Conservation (phyloP, 78 protist species). For the Tieghemostelium lacteum region DNA sequence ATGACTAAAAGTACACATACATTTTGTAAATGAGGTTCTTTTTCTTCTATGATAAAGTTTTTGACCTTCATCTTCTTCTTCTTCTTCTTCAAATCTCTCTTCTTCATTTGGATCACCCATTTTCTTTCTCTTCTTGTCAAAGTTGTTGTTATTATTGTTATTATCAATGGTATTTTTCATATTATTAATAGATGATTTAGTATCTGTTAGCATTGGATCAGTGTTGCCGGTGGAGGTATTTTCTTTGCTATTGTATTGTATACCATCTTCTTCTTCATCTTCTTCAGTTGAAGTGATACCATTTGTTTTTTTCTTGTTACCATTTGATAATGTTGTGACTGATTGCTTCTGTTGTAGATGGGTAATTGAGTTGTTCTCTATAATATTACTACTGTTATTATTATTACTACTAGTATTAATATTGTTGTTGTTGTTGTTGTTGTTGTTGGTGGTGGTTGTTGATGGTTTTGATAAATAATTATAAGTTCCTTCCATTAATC, state of each 20-base stretch:
- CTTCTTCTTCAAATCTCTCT: too few species aligned
- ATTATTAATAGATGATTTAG: neutral
- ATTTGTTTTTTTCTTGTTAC: neutral
- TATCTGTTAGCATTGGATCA: slow-evolving; percentile 10
- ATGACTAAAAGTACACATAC: too few species aligned
- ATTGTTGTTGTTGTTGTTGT: slow-evolving; percentile 12
- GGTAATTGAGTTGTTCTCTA: neutral
- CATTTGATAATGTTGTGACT: neutral
- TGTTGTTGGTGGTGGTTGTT: too few species aligned
- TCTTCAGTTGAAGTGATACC: neutral
- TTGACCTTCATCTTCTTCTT: neutral
- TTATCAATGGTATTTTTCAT: neutral
- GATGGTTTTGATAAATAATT: too few species aligned
- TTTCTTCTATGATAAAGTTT: neutral
- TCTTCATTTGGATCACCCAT: neutral
- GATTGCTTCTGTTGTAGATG: neutral
- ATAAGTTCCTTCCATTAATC: slow-evolving; percentile 52
- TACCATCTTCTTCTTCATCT: slow-evolving; percentile 27
- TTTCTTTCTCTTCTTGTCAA: neutral
- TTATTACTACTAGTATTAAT: slow-evolving; percentile 18
- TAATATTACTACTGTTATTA: slow-evolving; percentile 2
- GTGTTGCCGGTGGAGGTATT: slow-evolving; percentile 15
- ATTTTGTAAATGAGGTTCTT: neutral
- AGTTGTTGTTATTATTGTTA: neutral
- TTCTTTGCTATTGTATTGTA: neutral